Evolutionary conservation across 345 rosid genomes (phyloP).

Genomic region (Salix brachista): DNA sequence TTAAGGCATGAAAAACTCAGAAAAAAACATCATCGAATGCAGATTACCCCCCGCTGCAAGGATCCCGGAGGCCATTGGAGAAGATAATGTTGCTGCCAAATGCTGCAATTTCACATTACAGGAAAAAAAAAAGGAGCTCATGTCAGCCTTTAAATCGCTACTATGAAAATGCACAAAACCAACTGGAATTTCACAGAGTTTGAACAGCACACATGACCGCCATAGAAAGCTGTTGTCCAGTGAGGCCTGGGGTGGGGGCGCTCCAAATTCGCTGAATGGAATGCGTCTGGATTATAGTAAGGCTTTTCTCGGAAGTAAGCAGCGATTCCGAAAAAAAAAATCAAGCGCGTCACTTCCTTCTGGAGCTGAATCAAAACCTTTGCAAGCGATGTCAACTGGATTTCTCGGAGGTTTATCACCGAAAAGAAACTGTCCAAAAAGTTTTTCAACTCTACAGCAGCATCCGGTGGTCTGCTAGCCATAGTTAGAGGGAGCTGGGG

Average conservation of each 20-base stretch:
- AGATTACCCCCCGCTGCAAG: constrained; percentile 16
- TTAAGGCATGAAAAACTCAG: too few relatives aligned
- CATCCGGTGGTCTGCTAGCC: constrained; percentile 12
- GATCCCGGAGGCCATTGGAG: constrained; percentile 31
- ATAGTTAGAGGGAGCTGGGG: not conserved
- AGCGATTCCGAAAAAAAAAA: constrained; percentile 5
- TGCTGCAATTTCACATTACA: constrained; percentile 8
- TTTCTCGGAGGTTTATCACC: constrained; percentile 15
- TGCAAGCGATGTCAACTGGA: constrained; percentile 11
- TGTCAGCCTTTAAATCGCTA: not conserved
- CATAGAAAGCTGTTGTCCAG: constrained; percentile 17
- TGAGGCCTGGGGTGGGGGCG: constrained; percentile 10
- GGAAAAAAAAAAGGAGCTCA: not conserved
- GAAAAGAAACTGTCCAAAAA: not conserved
- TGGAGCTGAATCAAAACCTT: constrained; percentile 10
- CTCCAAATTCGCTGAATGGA: constrained; percentile 5
- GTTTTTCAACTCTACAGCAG: constrained; percentile 1
- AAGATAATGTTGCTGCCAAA: constrained; percentile 29
- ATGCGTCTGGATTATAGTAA: not conserved
- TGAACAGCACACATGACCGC: constrained; percentile 9
- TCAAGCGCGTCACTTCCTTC: constrained; percentile 13
- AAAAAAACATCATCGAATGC: not conserved
- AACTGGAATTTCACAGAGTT: too few relatives aligned
- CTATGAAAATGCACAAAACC: not conserved
- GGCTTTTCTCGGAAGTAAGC: not conserved